These are phyloP conservation scores for Plasmodium berghei DNA, from an alignment of 169 alveolate genomes.

Conservation along the genomic window DNA sequence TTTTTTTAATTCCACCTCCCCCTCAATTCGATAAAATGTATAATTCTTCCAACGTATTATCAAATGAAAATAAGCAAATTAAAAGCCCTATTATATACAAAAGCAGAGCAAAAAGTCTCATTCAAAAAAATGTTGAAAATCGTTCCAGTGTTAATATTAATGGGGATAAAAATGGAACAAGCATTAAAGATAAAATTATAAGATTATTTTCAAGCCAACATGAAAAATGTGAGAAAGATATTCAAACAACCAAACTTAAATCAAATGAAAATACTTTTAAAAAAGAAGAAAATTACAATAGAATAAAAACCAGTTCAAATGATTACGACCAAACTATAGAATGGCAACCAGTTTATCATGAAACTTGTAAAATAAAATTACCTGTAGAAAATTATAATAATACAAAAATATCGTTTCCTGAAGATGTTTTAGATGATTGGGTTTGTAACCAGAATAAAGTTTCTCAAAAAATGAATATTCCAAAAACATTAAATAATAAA, in stretches of 20 bases:
- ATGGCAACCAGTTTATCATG: slow-evolving; percentile 77
- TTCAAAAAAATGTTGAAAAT: slow-evolving; percentile 9
- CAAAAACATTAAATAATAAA: neutral
- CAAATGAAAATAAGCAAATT: slow-evolving; percentile 31
- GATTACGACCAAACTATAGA: slow-evolving; percentile 22
- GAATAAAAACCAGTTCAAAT: neutral
- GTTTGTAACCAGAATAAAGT: slow-evolving; percentile 28
- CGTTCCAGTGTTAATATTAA: slow-evolving; percentile 13
- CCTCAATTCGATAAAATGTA: slow-evolving; percentile 17
- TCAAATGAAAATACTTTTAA: slow-evolving; percentile 8
- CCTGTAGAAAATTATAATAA: slow-evolving; percentile 38
- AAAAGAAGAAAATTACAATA: neutral
- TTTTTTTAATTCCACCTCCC: neutral
- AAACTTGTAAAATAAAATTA: slow-evolving; percentile 73
- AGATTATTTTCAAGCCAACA: slow-evolving; percentile 49
- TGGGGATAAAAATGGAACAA: slow-evolving; percentile 31
- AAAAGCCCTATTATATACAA: slow-evolving; percentile 38
- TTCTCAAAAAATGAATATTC: slow-evolving; percentile 11
- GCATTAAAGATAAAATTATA: slow-evolving; percentile 56
- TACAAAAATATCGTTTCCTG: slow-evolving; percentile 45
- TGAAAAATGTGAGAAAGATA: slow-evolving; percentile 16
- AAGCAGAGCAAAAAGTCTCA: slow-evolving; percentile 49
- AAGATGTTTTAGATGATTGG: slow-evolving; percentile 53
- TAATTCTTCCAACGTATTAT: slow-evolving; percentile 20
- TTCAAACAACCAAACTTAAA: slow-evolving; percentile 48